These are phyloP conservation scores for Lepidium didymum DNA, from an alignment of 345 rosid genomes.

Conservation along the genomic window DNA sequence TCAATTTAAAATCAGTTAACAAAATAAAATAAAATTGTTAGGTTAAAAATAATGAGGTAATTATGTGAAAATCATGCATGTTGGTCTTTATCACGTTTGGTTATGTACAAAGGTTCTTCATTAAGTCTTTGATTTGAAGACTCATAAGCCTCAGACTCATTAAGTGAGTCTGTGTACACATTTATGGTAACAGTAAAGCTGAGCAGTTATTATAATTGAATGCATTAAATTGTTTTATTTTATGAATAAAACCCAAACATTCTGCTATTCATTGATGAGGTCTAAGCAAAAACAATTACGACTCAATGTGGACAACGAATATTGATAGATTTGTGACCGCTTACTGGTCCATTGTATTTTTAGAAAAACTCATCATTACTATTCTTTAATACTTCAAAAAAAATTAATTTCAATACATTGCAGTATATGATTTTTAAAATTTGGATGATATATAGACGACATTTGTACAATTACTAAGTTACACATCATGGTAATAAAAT, in stretches of 20 bases:
- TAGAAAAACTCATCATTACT: too few relatives aligned
- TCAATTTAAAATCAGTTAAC: too few relatives aligned
- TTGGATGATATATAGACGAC: background rate
- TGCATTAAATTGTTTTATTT: conserved; percentile 7
- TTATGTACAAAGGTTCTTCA: background rate
- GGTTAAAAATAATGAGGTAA: conserved; percentile 9
- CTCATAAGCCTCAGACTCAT: conserved; percentile 18
- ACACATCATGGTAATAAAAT: too few relatives aligned
- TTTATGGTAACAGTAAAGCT: conserved; percentile 29
- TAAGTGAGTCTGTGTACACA: conserved; percentile 25
- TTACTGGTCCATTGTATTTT: background rate
- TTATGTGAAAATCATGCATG: conserved; percentile 28
- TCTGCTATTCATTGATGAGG: background rate
- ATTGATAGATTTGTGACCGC: background rate
- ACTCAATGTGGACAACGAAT: background rate
- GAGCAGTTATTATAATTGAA: conserved; percentile 14
- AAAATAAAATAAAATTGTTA: background rate
- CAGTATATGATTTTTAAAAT: background rate
- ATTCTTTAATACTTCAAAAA: too few relatives aligned
- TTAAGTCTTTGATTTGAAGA: conserved; percentile 23
- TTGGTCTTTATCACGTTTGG: background rate
- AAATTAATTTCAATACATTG: too few relatives aligned
- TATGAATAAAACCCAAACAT: conserved; percentile 20
- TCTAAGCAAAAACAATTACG: background rate
- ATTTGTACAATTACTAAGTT: too few relatives aligned